Evolutionary conservation across 192 early-diverging fungal species (phyloP), one percentile per base, ranked within the genome.

Genomic region (Lunasporangiospora selenospora): DNA sequence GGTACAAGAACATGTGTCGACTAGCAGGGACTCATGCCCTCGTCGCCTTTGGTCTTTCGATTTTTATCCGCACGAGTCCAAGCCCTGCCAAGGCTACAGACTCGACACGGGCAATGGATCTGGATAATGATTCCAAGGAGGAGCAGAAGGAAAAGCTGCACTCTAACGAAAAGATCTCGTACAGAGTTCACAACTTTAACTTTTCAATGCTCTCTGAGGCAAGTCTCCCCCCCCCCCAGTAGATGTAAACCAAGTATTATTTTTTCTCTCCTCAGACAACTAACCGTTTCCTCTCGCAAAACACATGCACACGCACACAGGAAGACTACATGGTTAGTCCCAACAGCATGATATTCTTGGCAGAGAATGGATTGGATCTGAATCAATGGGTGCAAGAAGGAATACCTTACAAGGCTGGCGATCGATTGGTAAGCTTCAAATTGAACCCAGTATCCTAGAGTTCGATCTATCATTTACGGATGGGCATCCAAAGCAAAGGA

Each of bases 281-380:
- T n/a, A n/a, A n/a, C n/a, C n/a, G n/a, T 11, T 0, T 15, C 34
- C 4, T 18, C 58, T 32, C 43, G 5, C 15, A 30, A 86, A 88
- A 58, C 60, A 75, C 12, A 64, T 89, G 57, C 62, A 84, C 29
- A 46, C n/a, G n/a, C n/a, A n/a, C 62, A 33, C 76, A 87, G 61
- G 77, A 69, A 43, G 83, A 85, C 59, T 88, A 93, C 75, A 73
- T 75, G 29, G 88, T 97, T 6, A 85, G 78, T 21, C 85, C 92
- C 1, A 54, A 67, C 16, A 94, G 90, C 58, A 67, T 95, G 60
- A 49, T 81, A 18, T 99, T 99, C 51, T 65, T 99, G 42, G 87
- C 88, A 15, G 86, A 90, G 55, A 90, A 87, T 66, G 92, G 92
- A 6, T 91, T 96, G 36, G 95, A 98, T 71, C 89, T 98, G 53